A percentile compares a stretch with the other conserved stretches of the same genome.
Evolutionary conservation across 768 basidiomycete genomes (phyloP).

Genomic region (Nidula microcarpa): DNA sequence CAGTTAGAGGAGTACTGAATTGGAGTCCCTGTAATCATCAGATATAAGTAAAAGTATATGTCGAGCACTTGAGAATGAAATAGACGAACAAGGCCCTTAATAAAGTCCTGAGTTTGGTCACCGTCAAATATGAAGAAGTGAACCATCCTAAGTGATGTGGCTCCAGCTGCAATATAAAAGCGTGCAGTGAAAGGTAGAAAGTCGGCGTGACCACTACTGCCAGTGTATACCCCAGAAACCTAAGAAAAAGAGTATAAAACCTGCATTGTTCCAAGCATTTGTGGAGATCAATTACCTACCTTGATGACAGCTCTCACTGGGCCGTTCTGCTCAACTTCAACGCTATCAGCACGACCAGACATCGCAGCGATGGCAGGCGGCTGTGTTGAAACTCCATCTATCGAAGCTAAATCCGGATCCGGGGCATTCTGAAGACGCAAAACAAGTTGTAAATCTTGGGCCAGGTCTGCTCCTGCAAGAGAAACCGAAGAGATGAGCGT

Average conservation of each 20-base stretch:
- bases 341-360: slow-evolving; percentile 21
- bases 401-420: slow-evolving; percentile 20
- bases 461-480: slow-evolving; percentile 20
- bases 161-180: slow-evolving; percentile 29
- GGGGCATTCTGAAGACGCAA: slow-evolving; percentile 28
- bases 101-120: slow-evolving; percentile 33
- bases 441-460: slow-evolving; percentile 23
- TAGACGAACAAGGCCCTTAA: slow-evolving; percentile 26
- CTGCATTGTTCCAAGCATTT: background rate
- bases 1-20: slow-evolving; percentile 28
- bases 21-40: slow-evolving; percentile 16
- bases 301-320: slow-evolving; percentile 35
- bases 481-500: slow-evolving; percentile 25
- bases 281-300: slow-evolving; percentile 7
- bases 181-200: slow-evolving; percentile 32
- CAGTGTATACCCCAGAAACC: slow-evolving; percentile 32
- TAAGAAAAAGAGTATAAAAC: slow-evolving; percentile 4
- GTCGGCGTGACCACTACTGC: slow-evolving; percentile 20
- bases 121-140: slow-evolving; percentile 37
- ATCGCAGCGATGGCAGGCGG: slow-evolving; percentile 5
- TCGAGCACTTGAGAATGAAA: background rate
- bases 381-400: background rate
- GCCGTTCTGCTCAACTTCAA: slow-evolving; percentile 29
- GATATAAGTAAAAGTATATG: too few relatives aligned
- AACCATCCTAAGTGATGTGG: slow-evolving; percentile 24